Evolutionary conservation across 805 yeast species (phyloP), one percentile per base, ranked within the genome.

Genomic region (Wickerhamiella dianesei): DNA sequence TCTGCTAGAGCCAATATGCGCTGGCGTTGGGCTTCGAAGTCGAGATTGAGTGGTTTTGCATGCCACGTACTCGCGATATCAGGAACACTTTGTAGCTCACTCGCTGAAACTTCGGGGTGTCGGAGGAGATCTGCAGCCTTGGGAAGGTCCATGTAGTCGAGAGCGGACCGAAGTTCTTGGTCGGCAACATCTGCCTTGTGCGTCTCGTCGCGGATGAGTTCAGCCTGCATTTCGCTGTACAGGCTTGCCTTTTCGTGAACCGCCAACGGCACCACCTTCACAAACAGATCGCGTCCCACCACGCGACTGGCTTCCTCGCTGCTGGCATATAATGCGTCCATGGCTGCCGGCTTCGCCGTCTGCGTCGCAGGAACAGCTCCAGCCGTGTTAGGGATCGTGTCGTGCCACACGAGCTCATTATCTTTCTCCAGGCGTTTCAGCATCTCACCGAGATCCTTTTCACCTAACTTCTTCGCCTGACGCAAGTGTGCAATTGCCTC

Each of bases 201-300:
- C 41, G 79, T 71, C 57, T 85, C 87, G 40, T 68, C 71, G 56
- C 97, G 73, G 41, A 86, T 63, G 35, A 84, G 64, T 52, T 74
- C 77, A 0, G 95, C 89, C 62, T 85, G 82, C 59, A 84, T 87
- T 60, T 89, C 98, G 0, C 95, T 82, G 61, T 92, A 92, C 52
- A 79, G 69, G 51, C 95, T 84, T 45, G 85, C 75, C 55, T 82
- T 77, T 63, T 89, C 95, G 59, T 87, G 95, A 17, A 89, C 86
- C 32, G 79, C 75, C 58, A 87, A 69, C 2, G 97, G 97, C 4
- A 92, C 77, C 18, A 89, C 82, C 51, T 79, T 80, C 43, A 74
- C 80, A 62, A 85, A 85, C 41, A 89, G 69, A 50, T 79, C 80
- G 41, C 65, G 62, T 56, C 78, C 70, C 47, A 69, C 62, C 43